Percentiles rank a stretch among this genome's conserved stretches.
phyloP scores from a whole-genome alignment of 2,329 filamentous ascomycete genomes.

The Celoporthe dispersa region DNA sequence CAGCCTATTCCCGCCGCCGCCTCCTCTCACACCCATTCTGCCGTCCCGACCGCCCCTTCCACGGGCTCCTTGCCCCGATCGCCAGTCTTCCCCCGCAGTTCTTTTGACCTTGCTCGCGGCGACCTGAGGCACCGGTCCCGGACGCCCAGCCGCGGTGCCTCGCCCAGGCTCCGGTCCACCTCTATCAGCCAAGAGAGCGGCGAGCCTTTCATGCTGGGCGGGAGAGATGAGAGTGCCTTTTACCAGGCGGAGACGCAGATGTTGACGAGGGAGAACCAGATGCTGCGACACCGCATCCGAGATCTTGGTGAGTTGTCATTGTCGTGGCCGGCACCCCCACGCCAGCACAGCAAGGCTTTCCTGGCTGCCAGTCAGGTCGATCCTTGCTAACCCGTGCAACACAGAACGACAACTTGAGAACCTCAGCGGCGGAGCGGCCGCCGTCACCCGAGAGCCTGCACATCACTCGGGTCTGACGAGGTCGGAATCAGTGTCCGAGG shows the following conservation, averaged over 20 bases:
- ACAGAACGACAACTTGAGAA: conserved; percentile 59
- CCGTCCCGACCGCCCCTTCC: conserved; percentile 41
- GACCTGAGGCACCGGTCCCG: conserved; percentile 61
- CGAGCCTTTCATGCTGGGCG: conserved; percentile 63
- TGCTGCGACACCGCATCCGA: conserved; percentile 75
- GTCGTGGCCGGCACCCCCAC: too few relatives aligned
- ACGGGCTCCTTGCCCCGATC: conserved; percentile 56
- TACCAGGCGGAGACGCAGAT: conserved; percentile 84
- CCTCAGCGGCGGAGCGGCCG: conserved; percentile 34
- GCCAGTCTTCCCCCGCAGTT: conserved; percentile 56
- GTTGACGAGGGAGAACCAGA: conserved; percentile 79
- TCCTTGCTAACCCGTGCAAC: conserved; percentile 29
- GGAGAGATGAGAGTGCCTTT: conserved; percentile 75
- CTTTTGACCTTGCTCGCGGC: conserved; percentile 61
- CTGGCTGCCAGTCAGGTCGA: not conserved
- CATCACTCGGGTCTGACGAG: conserved; percentile 54
- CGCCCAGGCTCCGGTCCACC: conserved; percentile 60
- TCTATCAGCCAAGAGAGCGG: conserved; percentile 63
- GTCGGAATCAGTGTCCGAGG: conserved; percentile 51
- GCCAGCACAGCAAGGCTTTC: too few relatives aligned
- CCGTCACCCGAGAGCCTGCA: conserved; percentile 51
- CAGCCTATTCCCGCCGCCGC: conserved; percentile 29
- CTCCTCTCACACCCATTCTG: conserved; percentile 41
- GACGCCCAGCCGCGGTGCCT: conserved; percentile 61
- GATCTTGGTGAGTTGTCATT: conserved; percentile 64